phyloP scores from a whole-genome alignment of 331 rosid genomes.

The Malus hybrid region DNA sequence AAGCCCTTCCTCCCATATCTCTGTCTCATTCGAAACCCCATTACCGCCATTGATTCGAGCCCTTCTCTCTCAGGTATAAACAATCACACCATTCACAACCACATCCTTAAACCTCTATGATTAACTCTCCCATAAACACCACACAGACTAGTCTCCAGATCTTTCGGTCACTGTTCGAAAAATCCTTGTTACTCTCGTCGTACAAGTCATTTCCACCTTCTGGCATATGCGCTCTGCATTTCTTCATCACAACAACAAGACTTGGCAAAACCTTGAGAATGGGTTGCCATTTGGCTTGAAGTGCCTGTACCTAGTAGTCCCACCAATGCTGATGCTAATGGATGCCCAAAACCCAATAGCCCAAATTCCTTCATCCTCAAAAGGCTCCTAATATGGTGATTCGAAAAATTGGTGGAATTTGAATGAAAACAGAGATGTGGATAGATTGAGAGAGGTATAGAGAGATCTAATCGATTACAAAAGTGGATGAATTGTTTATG shows the following conservation, averaged over 20 bases:
- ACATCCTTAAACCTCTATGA: slow-evolving; percentile 30
- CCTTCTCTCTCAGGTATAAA: slow-evolving; percentile 59
- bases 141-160: slow-evolving; percentile 21
- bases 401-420: too few species aligned
- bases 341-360: slow-evolving; percentile 86
- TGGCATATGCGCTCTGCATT: slow-evolving; percentile 51
- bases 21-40: slow-evolving; percentile 11
- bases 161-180: slow-evolving; percentile 46
- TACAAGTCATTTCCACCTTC: slow-evolving; percentile 46
- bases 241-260: slow-evolving; percentile 67
- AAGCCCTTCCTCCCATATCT: slow-evolving; percentile 8
- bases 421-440: too few species aligned
- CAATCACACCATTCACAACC: slow-evolving; percentile 52
- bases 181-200: slow-evolving; percentile 28
- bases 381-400: slow-evolving; percentile 56
- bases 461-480: too few species aligned
- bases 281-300: slow-evolving; percentile 65
- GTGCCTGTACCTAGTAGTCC: slow-evolving; percentile 69
- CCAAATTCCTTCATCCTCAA: slow-evolving; percentile 86
- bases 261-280: slow-evolving; percentile 62
- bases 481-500: too few species aligned
- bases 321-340: slow-evolving; percentile 53
- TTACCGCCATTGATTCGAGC: slow-evolving; percentile 19
- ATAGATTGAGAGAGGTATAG: too few species aligned
- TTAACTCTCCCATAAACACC: slow-evolving; percentile 17